phyloP scores from a whole-genome alignment of 306 rosid genomes.

The Malus sylvestris region DNA sequence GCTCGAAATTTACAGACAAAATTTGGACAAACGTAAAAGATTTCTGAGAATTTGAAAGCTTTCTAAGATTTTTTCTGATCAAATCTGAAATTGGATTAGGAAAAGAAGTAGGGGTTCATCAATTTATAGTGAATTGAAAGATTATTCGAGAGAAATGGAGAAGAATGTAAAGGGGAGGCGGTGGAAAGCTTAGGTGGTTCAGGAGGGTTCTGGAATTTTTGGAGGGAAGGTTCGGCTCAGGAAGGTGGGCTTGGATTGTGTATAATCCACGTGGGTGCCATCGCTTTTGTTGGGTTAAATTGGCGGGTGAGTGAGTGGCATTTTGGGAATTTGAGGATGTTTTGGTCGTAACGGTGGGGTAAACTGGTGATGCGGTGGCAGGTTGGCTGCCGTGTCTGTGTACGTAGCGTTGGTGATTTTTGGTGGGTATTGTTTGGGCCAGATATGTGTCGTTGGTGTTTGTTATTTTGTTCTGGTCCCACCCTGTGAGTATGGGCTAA shows the following conservation, averaged over 20 bases:
- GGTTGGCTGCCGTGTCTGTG: neutral
- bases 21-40: neutral
- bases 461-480: neutral
- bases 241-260: neutral
- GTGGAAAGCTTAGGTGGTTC: neutral
- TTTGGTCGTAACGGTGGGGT: neutral
- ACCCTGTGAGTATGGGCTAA: neutral
- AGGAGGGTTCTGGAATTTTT: conserved; percentile 39
- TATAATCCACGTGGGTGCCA: neutral
- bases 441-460: neutral
- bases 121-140: neutral
- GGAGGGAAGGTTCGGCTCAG: neutral
- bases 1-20: neutral
- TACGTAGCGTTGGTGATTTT: neutral
- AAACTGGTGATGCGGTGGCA: neutral
- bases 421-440: neutral
- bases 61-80: too few species aligned
- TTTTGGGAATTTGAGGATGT: neutral
- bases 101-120: neutral
- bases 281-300: neutral
- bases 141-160: conserved; percentile 8
- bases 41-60: neutral
- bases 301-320: neutral
- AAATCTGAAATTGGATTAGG: neutral
- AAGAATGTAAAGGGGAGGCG: neutral